phyloP scores from a whole-genome alignment of 441 rosid genomes.

The Hura crepitans region DNA sequence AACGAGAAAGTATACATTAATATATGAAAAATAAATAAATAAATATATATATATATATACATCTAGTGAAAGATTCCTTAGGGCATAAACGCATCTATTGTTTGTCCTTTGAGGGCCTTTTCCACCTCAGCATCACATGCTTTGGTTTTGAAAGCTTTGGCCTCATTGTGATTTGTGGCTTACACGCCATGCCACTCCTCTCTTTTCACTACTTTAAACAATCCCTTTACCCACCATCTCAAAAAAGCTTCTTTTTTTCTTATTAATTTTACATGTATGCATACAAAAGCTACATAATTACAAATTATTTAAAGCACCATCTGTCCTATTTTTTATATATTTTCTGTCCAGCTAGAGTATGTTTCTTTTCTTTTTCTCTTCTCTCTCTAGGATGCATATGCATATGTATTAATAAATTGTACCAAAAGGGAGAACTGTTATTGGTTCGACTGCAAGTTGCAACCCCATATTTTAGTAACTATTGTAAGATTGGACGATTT shows the following conservation, averaged over 20 bases:
- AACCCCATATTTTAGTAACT: not conserved
- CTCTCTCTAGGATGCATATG: too few species aligned
- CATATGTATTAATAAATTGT: not conserved
- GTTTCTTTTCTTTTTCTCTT: too few species aligned
- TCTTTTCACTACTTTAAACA: slow-evolving; percentile 16
- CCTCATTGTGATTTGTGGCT: slow-evolving; percentile 33
- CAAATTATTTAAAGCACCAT: too few species aligned
- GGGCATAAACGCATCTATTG: slow-evolving; percentile 6
- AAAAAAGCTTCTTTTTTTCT: slow-evolving; percentile 10
- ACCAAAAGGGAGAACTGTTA: too few species aligned
- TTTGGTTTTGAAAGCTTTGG: slow-evolving; percentile 18
- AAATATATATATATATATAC: not conserved
- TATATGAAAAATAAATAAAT: too few species aligned
- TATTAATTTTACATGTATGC: too few species aligned
- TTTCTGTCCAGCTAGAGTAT: too few species aligned
- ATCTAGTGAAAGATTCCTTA: slow-evolving; percentile 18
- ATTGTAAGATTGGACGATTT: not conserved
- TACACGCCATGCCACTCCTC: slow-evolving; percentile 41
- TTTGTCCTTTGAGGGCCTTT: slow-evolving; percentile 18
- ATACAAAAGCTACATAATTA: too few species aligned
- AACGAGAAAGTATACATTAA: too few species aligned
- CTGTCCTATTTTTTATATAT: too few species aligned
- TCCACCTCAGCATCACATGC: slow-evolving; percentile 52
- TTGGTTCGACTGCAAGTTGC: not conserved
- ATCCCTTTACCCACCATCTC: not conserved